Evolutionary conservation across 2,329 filamentous ascomycete species (phyloP).

Genomic region (Pseudocercospora macadamiae): DNA sequence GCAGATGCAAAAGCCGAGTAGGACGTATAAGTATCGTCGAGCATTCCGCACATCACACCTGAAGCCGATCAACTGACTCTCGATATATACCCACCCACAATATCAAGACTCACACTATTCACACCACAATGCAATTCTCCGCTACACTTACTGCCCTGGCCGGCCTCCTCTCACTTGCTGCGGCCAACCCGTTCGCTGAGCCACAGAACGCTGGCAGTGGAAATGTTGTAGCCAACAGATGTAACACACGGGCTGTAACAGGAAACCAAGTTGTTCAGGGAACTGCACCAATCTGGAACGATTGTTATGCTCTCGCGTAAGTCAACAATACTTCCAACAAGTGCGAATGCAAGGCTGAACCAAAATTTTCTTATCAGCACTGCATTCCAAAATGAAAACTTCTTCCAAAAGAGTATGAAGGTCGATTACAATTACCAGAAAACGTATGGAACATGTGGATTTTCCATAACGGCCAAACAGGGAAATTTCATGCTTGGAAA

Average conservation of each 20-base stretch:
- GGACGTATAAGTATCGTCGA: too few relatives aligned
- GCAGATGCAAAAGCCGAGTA: too few relatives aligned
- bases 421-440: neutral
- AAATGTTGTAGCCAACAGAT: neutral
- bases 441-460: conserved; percentile 1
- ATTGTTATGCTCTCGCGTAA: conserved; percentile 8
- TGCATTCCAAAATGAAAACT: neutral
- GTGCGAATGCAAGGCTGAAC: neutral
- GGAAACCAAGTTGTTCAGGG: neutral
- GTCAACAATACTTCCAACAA: too few relatives aligned
- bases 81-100: too few relatives aligned
- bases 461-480: conserved; percentile 1
- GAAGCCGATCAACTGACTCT: too few relatives aligned
- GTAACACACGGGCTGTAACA: neutral
- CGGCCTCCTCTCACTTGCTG: neutral
- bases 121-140: neutral
- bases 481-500: conserved; percentile 8
- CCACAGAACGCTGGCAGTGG: neutral
- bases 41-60: too few relatives aligned
- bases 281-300: conserved; percentile 5
- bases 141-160: neutral
- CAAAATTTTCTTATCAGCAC: neutral
- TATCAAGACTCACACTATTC: too few relatives aligned
- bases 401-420: conserved; percentile 6
- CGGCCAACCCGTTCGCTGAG: too few relatives aligned